phyloP scores from a whole-genome alignment of 257 asterid species.

The Lycium barbarum region DNA sequence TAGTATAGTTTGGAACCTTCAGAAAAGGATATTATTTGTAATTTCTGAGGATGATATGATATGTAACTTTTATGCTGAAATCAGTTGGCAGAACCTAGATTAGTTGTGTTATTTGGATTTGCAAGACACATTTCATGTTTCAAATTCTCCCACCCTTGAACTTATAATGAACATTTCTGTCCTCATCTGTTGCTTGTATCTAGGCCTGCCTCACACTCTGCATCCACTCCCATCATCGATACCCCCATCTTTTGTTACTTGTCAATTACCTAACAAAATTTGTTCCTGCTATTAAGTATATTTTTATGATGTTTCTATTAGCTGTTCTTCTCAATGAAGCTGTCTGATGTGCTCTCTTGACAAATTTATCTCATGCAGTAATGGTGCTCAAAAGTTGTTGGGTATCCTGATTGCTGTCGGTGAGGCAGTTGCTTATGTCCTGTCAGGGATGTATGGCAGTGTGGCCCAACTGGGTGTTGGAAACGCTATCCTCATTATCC shows the following conservation, averaged over 20 bases:
- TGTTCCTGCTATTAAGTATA: not conserved
- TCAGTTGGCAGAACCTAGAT: constrained; percentile 11
- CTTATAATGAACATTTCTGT: not conserved
- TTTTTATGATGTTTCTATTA: not conserved
- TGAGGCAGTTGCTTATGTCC: constrained; percentile 76
- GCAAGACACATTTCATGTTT: not conserved
- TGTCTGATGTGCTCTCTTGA: not conserved
- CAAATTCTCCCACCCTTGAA: not conserved
- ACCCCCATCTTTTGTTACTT: not conserved
- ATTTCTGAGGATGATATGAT: not conserved
- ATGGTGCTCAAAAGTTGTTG: constrained; percentile 72
- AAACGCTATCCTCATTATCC: constrained; percentile 70
- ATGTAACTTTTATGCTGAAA: not conserved
- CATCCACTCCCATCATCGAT: not conserved
- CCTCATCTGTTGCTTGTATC: not conserved
- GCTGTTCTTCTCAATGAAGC: constrained; percentile 14
- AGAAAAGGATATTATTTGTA: not conserved
- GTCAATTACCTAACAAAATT: not conserved
- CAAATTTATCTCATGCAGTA: constrained; percentile 42
- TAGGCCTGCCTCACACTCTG: not conserved
- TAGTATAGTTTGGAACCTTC: not conserved
- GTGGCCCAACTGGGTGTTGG: constrained; percentile 77
- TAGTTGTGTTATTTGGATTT: not conserved
- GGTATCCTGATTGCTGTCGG: constrained; percentile 77
- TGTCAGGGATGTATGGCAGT: constrained; percentile 79